Evolutionary conservation across 2,329 filamentous ascomycete genomes (phyloP).

Genomic region (Microcyclospora pomicola): DNA sequence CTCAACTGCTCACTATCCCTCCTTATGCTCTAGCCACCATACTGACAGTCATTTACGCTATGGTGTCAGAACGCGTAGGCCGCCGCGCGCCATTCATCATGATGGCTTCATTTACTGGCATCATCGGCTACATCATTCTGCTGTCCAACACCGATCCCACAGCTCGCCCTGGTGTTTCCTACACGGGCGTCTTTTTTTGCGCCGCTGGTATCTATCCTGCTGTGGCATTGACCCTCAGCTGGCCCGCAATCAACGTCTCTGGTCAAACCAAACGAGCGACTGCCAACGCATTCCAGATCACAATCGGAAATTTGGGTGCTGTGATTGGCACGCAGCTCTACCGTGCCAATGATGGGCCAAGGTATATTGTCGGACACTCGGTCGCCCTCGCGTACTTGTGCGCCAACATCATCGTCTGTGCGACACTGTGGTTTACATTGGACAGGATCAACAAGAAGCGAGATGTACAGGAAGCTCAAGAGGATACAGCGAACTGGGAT

Average conservation of each 20-base stretch:
- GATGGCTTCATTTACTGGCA: conserved; percentile 27
- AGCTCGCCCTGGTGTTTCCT: conserved; percentile 28
- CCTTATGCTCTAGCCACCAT: conserved; percentile 33
- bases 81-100: conserved; percentile 52
- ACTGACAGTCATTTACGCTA: conserved; percentile 44
- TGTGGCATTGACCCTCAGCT: conserved; percentile 49
- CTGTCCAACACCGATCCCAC: conserved; percentile 22
- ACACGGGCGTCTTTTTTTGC: conserved; percentile 28
- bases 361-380: conserved; percentile 52
- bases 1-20: conserved; percentile 26
- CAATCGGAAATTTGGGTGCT: conserved; percentile 54
- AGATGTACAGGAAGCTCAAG: conserved; percentile 26
- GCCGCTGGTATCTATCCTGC: conserved; percentile 52
- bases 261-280: conserved; percentile 37
- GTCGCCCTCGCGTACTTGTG: conserved; percentile 52
- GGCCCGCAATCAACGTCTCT: conserved; percentile 59
- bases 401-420: conserved; percentile 42
- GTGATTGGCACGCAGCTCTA: conserved; percentile 60
- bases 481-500: conserved; percentile 36
- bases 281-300: conserved; percentile 58
- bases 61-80: conserved; percentile 44
- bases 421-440: conserved; percentile 39
- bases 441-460: conserved; percentile 45
- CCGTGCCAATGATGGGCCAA: conserved; percentile 43
- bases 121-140: conserved; percentile 28